Evolutionary conservation across 1,139 yeast species (phyloP).

Genomic region (Taphrina deformans): DNA sequence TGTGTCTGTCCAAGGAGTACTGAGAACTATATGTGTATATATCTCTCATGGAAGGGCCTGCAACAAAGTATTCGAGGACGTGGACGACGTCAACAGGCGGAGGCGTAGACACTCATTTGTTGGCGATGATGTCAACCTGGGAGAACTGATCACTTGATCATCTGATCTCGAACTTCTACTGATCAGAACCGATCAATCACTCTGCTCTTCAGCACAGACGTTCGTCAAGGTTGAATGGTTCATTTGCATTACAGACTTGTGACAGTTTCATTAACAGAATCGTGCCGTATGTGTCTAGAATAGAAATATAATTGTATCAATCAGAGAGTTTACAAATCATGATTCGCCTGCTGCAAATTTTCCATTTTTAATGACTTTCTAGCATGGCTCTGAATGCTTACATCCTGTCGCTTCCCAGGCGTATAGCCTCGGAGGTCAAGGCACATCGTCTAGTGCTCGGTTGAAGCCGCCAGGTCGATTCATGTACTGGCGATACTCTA

Average conservation of each 20-base stretch:
- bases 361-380: too few relatives aligned
- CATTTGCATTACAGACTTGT: too few relatives aligned
- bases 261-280: too few relatives aligned
- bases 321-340: too few relatives aligned
- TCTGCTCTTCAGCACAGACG: too few relatives aligned
- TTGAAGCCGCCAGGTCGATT: slow-evolving; percentile 39
- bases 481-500: slow-evolving; percentile 65
- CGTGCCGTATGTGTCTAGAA: too few relatives aligned
- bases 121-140: not conserved
- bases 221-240: too few relatives aligned
- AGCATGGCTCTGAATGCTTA: too few relatives aligned
- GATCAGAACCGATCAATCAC: not conserved
- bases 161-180: not conserved
- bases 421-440: too few relatives aligned
- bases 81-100: not conserved
- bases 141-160: not conserved
- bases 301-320: too few relatives aligned
- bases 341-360: too few relatives aligned
- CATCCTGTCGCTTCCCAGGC: too few relatives aligned
- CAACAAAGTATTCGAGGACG: not conserved
- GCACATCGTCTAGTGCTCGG: slow-evolving; percentile 33
- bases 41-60: not conserved
- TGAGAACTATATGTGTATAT: not conserved
- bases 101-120: not conserved
- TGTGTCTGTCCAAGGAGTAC: not conserved